Percentiles rank a stretch among this genome's conserved stretches.
Conservation (phyloP, 164 flowering plant genomes). For the Stephania yunnanensis region DNA sequence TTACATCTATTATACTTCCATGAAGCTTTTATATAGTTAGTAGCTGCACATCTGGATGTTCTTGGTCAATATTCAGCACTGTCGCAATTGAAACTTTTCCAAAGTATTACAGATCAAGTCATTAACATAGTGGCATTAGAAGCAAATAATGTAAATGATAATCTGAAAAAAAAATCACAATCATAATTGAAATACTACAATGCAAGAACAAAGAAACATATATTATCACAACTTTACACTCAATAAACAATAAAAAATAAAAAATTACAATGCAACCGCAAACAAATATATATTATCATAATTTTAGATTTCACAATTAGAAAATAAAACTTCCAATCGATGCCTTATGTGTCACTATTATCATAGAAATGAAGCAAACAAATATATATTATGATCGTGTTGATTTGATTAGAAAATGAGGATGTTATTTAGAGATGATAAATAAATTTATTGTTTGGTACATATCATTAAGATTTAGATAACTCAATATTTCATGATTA, state of each 20-base stretch:
- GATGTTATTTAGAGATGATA: too few relatives aligned
- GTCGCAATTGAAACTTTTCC: conserved; percentile 57
- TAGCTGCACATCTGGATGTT: conserved; percentile 45
- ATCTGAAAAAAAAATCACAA: too few relatives aligned
- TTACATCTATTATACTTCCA: conserved; percentile 35
- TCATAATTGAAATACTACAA: too few relatives aligned
- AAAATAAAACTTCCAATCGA: too few relatives aligned
- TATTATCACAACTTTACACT: background rate
- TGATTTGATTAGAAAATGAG: too few relatives aligned
- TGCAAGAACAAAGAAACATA: background rate
- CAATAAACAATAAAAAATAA: background rate
- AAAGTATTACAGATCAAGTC: conserved; percentile 32
- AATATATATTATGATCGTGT: too few relatives aligned
- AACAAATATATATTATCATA: background rate
- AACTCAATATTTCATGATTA: too few relatives aligned
- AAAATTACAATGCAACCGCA: background rate
- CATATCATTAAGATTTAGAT: too few relatives aligned
- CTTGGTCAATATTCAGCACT: conserved; percentile 49
- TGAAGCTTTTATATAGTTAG: conserved; percentile 55
- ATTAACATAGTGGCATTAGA: background rate
- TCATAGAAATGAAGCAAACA: too few relatives aligned
- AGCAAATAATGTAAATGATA: too few relatives aligned
- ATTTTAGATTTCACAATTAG: background rate
- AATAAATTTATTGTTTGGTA: too few relatives aligned
- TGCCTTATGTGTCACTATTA: too few relatives aligned